Evolutionary conservation across 2,329 filamentous ascomycete genomes (phyloP), one percentile per base, ranked within the genome.

Genomic region (Chaetomium sp.): DNA sequence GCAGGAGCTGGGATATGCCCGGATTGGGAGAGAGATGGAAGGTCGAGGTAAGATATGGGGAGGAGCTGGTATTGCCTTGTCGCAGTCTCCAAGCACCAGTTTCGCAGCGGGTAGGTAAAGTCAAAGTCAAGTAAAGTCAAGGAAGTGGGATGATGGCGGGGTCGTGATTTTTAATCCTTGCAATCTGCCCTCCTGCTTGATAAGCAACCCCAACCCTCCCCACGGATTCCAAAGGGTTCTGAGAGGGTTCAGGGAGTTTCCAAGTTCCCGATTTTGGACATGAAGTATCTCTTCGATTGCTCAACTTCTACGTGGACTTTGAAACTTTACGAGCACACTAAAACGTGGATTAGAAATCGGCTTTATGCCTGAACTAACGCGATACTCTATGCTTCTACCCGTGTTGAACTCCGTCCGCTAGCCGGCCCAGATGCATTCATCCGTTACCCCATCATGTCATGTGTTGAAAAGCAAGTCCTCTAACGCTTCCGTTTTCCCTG

Each of bases 131-230:
- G n/a, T n/a, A n/a, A 23, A 23, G 12, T 29, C 27, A 29, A 29
- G 25, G 5, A 63, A 33, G 33, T 51, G 57, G 33, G 57, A 57
- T 29, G 35, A 35, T 53, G 62, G 62, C 62, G 62, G 62, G 62
- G 62, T 47, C 33, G 45, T 59, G 47, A 59, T 64, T 65, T 65
- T 66, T 61, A 64, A 59, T 62, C 61, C 47, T 25, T 60, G 62
- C 47, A 21, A n/a, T 8, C 5, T 27, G n/a, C n/a, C 21, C 49
- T 25, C 50, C 23, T 63, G 64, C 35, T 66, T 66, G 64, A 66
- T 66, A 66, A 66, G 64, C 64, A 66, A 63, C 64, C 64, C 60
- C 16, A 66, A 65, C 63, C 63, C 63, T 62, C 29, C 2, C 16
- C n/a, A 10, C 1, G 4, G 8, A 3, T 55, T 62, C 51, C 16